A percentile compares a stretch with the other conserved stretches of the same genome.
These are phyloP conservation scores for Neodidymelliopsis sp. DNA, from an alignment of 2,329 filamentous ascomycete genomes.

Conservation along the genomic window DNA sequence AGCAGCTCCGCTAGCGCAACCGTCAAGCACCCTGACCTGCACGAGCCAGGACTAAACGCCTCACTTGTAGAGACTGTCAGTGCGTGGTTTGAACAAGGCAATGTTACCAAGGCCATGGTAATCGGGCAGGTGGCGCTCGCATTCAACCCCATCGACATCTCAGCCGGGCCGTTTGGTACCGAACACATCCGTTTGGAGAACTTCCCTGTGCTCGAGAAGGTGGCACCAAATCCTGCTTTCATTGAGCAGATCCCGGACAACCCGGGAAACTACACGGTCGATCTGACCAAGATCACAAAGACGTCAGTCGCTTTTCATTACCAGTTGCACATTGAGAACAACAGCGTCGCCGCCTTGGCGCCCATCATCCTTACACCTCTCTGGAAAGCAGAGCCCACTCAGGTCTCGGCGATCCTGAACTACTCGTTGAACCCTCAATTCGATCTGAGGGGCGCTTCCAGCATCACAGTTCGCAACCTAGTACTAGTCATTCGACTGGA, in stretches of 20 bases:
- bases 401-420: constrained; percentile 84
- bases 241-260: constrained; percentile 73
- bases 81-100: constrained; percentile 79
- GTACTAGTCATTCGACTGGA: constrained; percentile 76
- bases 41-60: constrained; percentile 79
- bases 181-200: constrained; percentile 86
- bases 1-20: constrained; percentile 67
- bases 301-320: constrained; percentile 91
- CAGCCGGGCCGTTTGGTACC: constrained; percentile 50
- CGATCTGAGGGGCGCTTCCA: constrained; percentile 45
- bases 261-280: constrained; percentile 80
- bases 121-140: constrained; percentile 89
- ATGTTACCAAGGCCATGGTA: constrained; percentile 74
- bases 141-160: constrained; percentile 69
- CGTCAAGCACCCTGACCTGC: constrained; percentile 82
- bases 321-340: constrained; percentile 74
- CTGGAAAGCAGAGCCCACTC: constrained; percentile 85
- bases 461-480: constrained; percentile 75
- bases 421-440: constrained; percentile 84
- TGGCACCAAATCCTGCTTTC: constrained; percentile 92
- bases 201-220: constrained; percentile 85
- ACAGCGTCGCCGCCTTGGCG: constrained; percentile 65
- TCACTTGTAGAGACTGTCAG: constrained; percentile 94
- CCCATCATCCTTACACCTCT: constrained; percentile 76
- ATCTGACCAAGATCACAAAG: constrained; percentile 73